A percentile compares a stretch with the other conserved stretches of the same genome.
phyloP scores from a whole-genome alignment of 495 filamentous ascomycete species.

The Recurvomyces mirabilis region DNA sequence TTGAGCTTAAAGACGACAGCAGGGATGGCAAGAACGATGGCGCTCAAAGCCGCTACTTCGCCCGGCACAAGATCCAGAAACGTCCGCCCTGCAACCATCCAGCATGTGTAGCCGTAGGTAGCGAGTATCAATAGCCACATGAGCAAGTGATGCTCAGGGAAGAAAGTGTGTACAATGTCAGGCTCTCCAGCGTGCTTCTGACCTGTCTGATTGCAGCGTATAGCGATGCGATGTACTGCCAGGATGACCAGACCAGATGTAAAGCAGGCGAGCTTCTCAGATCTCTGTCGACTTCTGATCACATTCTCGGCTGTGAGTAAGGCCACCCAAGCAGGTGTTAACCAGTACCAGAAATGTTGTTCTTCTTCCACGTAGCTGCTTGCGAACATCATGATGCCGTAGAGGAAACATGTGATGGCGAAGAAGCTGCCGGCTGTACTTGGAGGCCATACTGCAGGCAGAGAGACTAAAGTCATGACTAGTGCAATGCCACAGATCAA shows the following conservation, averaged over 20 bases:
- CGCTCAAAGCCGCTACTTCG: slow-evolving; percentile 4
- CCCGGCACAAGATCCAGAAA: slow-evolving; percentile 10
- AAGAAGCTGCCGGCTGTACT: slow-evolving; percentile 25
- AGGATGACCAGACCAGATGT: slow-evolving; percentile 35
- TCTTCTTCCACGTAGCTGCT: slow-evolving; percentile 97
- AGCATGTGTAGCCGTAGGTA: slow-evolving; percentile 49
- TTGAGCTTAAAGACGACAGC: slow-evolving; percentile 74
- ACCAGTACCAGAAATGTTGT: slow-evolving; percentile 97
- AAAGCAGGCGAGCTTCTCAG: slow-evolving; percentile 2
- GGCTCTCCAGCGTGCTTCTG: slow-evolving; percentile 84
- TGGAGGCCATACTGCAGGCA: slow-evolving; percentile 8
- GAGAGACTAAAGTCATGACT: slow-evolving; percentile 15
- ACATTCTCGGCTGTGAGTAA: slow-evolving; percentile 5
- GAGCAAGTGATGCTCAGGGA: slow-evolving; percentile 46
- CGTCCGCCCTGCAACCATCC: slow-evolving; percentile 11
- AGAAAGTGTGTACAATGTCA: slow-evolving; percentile 63
- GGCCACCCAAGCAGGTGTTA: slow-evolving; percentile 63
- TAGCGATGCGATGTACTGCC: slow-evolving; percentile 41
- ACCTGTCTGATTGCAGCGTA: slow-evolving; percentile 91
- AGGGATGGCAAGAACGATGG: slow-evolving; percentile 33
- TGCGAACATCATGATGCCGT: slow-evolving; percentile 88
- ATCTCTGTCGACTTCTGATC: background rate
- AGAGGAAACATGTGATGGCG: slow-evolving; percentile 40
- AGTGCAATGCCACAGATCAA: slow-evolving; percentile 36
- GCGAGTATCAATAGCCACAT: slow-evolving; percentile 66